phyloP scores from a whole-genome alignment of 208 protist species.

The Leishmania martiniquensis region DNA sequence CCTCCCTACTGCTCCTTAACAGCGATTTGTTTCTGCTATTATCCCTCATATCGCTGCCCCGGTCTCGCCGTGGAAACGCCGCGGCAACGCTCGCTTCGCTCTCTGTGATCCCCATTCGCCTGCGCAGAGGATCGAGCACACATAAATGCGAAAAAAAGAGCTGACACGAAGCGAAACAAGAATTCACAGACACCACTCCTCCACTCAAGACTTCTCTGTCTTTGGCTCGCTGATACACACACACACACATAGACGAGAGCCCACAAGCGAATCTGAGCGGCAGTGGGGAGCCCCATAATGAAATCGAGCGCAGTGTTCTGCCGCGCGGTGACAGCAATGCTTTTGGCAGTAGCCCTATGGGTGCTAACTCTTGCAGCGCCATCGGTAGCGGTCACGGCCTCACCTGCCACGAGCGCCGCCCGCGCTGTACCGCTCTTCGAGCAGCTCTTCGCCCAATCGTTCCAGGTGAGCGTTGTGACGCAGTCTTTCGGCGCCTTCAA shows the following conservation, averaged over 20 bases:
- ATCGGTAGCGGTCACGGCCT: background rate
- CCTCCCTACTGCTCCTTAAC: no score
- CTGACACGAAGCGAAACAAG: no score
- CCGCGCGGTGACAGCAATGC: background rate
- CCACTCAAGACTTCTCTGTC: background rate
- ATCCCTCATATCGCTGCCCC: no score
- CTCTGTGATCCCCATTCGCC: no score
- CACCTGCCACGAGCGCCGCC: conserved; percentile 7
- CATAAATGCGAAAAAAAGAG: no score
- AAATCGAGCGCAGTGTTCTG: background rate
- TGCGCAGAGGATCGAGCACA: no score
- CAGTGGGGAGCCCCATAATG: background rate
- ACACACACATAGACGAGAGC: background rate
- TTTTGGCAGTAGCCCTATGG: background rate
- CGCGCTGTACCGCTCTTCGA: conserved; percentile 39
- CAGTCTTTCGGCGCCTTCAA: conserved; percentile 71
- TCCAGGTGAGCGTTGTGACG: conserved; percentile 76
- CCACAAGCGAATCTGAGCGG: background rate
- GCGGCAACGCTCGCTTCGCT: no score
- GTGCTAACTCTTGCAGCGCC: background rate
- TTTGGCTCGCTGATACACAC: background rate
- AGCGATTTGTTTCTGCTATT: no score
- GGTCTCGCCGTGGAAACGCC: no score
- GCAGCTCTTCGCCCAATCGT: conserved; percentile 61
- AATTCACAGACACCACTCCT: background rate